Conservation (phyloP, 768 basidiomycete species). For the Amyloporia xantha region DNA sequence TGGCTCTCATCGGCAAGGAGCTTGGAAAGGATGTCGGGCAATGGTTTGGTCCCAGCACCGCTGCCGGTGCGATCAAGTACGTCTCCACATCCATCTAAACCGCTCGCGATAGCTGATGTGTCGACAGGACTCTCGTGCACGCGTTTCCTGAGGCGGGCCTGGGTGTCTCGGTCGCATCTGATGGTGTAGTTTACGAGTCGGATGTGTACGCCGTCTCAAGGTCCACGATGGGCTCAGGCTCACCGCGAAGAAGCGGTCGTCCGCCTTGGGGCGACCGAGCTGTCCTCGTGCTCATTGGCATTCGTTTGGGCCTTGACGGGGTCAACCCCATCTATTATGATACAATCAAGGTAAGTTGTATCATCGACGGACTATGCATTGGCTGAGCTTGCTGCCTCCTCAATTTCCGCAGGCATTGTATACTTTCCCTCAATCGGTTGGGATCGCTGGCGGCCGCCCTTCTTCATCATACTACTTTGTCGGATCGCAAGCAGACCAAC, state of each 20-base stretch:
- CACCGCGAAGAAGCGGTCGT: constrained; percentile 19
- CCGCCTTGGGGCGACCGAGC: constrained; percentile 71
- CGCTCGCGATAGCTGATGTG: background rate
- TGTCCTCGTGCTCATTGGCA: constrained; percentile 80
- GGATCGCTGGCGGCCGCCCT: constrained; percentile 94
- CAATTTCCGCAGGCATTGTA: constrained; percentile 61
- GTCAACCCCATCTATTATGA: constrained; percentile 96
- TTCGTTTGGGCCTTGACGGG: constrained; percentile 84
- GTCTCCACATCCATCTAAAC: constrained; percentile 5
- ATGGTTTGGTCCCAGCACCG: constrained; percentile 97
- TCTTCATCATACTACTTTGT: constrained; percentile 99
- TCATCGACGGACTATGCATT: background rate
- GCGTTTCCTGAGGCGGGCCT: constrained; percentile 76
- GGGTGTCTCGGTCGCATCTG: constrained; percentile 76
- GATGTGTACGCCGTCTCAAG: constrained; percentile 80
- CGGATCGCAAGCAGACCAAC: constrained; percentile 80
- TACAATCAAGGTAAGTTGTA: constrained; percentile 55
- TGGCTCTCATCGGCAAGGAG: constrained; percentile 92
- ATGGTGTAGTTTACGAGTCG: constrained; percentile 72
- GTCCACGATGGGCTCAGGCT: constrained; percentile 21
- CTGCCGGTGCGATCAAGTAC: constrained; percentile 93
- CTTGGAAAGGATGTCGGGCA: constrained; percentile 93
- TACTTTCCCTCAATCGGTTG: constrained; percentile 91
- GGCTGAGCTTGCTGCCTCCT: background rate
- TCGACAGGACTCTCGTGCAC: constrained; percentile 61